These are phyloP conservation scores for Prunella vulgaris DNA, from an alignment of 257 asterid genomes.

Conservation along the genomic window DNA sequence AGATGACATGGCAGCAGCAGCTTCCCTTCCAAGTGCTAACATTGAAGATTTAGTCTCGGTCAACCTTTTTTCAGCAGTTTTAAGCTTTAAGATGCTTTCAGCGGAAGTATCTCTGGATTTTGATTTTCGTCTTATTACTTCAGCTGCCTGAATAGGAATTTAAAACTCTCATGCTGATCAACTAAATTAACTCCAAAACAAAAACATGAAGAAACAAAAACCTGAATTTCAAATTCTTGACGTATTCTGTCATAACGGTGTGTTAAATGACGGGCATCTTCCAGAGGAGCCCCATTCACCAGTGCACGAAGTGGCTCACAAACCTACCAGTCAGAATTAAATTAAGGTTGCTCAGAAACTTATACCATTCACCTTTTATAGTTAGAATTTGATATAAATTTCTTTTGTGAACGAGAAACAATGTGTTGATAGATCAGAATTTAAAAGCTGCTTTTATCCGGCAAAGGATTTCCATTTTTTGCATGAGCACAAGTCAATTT, in stretches of 20 bases:
- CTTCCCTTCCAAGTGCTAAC: constrained; percentile 85
- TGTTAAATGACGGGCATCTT: constrained; percentile 94
- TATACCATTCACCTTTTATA: not conserved
- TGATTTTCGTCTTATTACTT: constrained; percentile 78
- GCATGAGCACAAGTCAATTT: too few relatives aligned
- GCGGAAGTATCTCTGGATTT: constrained; percentile 74
- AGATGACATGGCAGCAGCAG: constrained; percentile 78
- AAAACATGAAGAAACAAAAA: constrained; percentile 20
- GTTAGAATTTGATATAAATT: too few relatives aligned
- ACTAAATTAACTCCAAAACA: not conserved
- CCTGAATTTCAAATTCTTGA: constrained; percentile 91
- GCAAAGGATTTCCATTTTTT: too few relatives aligned
- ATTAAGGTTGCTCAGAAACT: not conserved
- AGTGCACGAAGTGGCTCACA: constrained; percentile 73
- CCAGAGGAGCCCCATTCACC: constrained; percentile 81
- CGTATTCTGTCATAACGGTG: constrained; percentile 77
- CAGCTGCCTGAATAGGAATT: constrained; percentile 59
- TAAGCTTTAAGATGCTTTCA: constrained; percentile 66
- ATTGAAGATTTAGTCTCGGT: constrained; percentile 73
- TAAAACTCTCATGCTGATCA: constrained; percentile 7
- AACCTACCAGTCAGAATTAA: constrained; percentile 43
- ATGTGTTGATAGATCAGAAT: too few relatives aligned
- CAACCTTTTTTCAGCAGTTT: constrained; percentile 67
- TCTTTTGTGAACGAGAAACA: too few relatives aligned
- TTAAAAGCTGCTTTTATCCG: too few relatives aligned